Conservation (phyloP, 1,284 basidiomycete species). For the Amylostereum areolatum region DNA sequence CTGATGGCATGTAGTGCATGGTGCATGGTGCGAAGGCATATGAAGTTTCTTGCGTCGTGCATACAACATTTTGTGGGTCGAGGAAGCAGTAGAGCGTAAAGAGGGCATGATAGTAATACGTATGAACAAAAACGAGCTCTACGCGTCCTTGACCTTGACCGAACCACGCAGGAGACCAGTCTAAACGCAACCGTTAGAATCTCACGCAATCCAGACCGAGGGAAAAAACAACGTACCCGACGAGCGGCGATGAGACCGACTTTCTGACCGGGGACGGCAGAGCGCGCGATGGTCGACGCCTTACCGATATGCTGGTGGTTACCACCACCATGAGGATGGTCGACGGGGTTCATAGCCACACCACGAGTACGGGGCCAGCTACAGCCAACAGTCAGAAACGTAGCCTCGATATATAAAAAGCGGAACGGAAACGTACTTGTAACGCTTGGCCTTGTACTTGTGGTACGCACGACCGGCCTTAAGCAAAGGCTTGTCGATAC, state of each 20-base stretch:
- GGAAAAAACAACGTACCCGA: constrained; percentile 47
- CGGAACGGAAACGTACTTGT: constrained; percentile 54
- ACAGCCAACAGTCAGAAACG: constrained; percentile 25
- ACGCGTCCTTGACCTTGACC: constrained; percentile 88
- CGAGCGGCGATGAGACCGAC: constrained; percentile 93
- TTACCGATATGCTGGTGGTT: constrained; percentile 94
- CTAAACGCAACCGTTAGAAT: constrained; percentile 25
- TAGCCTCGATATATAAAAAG: constrained; percentile 8
- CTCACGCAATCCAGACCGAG: constrained; percentile 1
- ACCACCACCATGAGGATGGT: constrained; percentile 95
- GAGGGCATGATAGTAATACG: constrained; percentile 1
- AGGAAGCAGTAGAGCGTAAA: constrained; percentile 2
- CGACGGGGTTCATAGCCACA: constrained; percentile 96
- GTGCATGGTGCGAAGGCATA: constrained; percentile 8
- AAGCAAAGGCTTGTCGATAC: constrained; percentile 97
- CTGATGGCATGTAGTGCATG: not conserved
- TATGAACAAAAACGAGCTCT: constrained; percentile 23
- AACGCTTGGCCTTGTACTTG: constrained; percentile 87
- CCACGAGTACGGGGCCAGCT: constrained; percentile 98
- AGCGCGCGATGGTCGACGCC: constrained; percentile 87
- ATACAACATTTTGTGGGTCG: constrained; percentile 17
- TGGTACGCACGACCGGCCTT: constrained; percentile 92
- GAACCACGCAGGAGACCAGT: constrained; percentile 89
- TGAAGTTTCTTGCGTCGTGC: constrained; percentile 6
- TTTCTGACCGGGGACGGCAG: constrained; percentile 95